Evolutionary conservation across 306 rosid genomes (phyloP).

Genomic region (Abrus precatorius): DNA sequence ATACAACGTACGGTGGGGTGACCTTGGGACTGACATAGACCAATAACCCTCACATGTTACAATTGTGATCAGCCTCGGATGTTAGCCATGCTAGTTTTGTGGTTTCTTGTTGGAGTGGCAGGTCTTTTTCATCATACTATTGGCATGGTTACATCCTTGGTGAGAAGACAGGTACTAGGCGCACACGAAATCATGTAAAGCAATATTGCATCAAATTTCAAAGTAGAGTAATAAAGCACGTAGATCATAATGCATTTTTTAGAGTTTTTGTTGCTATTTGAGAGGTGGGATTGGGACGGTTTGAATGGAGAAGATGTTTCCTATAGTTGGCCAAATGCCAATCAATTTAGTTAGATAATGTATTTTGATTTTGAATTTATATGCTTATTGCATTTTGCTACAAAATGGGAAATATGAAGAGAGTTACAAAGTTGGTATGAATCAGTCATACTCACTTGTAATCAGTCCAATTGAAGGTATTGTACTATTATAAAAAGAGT

Average conservation of each 20-base stretch:
- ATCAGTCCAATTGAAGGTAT: not conserved
- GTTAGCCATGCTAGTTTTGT: slow-evolving; percentile 40
- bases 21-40: slow-evolving; percentile 64
- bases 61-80: slow-evolving; percentile 16
- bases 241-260: slow-evolving; percentile 3
- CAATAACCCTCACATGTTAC: slow-evolving; percentile 44
- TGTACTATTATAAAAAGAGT: not conserved
- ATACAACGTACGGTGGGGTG: slow-evolving; percentile 90
- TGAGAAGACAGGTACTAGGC: slow-evolving; percentile 33
- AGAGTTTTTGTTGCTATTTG: slow-evolving; percentile 9
- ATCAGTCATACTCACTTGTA: not conserved
- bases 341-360: not conserved
- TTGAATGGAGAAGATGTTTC: slow-evolving; percentile 6
- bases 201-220: slow-evolving; percentile 37
- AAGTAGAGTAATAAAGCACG: slow-evolving; percentile 41
- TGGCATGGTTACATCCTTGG: slow-evolving; percentile 36
- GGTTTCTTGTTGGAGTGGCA: slow-evolving; percentile 20
- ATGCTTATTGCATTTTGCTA: not conserved
- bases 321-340: not conserved
- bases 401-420: not conserved
- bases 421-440: not conserved
- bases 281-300: not conserved
- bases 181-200: slow-evolving; percentile 49
- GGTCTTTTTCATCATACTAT: not conserved
- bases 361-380: slow-evolving; percentile 6